Evolutionary conservation across 2,329 filamentous ascomycete species (phyloP), one percentile per base, ranked within the genome.

Genomic region (Xylaria sp.): DNA sequence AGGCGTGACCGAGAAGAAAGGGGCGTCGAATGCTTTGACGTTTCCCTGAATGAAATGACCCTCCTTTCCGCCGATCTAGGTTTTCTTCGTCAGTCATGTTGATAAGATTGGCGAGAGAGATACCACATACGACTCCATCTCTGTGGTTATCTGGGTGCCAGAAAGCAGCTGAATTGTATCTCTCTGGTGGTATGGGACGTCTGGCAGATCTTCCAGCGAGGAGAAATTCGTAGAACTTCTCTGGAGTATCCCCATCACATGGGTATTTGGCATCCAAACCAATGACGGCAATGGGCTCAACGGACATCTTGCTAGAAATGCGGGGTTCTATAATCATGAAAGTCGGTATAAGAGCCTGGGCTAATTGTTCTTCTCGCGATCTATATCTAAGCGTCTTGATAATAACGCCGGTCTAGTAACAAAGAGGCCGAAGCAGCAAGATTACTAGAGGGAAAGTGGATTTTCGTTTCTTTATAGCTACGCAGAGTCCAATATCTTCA

Each of bases 231-330:
- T 63, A 69, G 39, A 69, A 69, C 34, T 69, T 63, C 52, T 69
- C 67, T 23, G 63, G 58, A 13, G 63, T 66, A 18, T 62, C 63
- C 13, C 57, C 67, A 31, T 69, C 67, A 15, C 63, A 56, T 41
- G 67, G 67, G 8, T 57, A 62, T 13, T 62, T 60, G n/a, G 23
- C 28, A 39, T 62, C 63, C 12, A 69, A 44, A n/a, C 67, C 67
- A 31, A 69, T 69, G 20, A 68, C 57, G 4, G 61, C 69, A 41
- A 69, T 66, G 3, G 67, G 67, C 23, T 69, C 67, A 60, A 69
- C 66, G 18, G 54, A 25, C 65, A 67, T 70, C 65, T 79, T 79
- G 54, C 20, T 31, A 23, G 50, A 31, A 52, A 8, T 6, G 12
- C 31, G 5, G 50, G 50, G 15, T 18, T 31, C 50, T 52, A 52